Base-by-base conservation (phyloP, 345 rosid genomes). In the Murraya koenigii region DNA sequence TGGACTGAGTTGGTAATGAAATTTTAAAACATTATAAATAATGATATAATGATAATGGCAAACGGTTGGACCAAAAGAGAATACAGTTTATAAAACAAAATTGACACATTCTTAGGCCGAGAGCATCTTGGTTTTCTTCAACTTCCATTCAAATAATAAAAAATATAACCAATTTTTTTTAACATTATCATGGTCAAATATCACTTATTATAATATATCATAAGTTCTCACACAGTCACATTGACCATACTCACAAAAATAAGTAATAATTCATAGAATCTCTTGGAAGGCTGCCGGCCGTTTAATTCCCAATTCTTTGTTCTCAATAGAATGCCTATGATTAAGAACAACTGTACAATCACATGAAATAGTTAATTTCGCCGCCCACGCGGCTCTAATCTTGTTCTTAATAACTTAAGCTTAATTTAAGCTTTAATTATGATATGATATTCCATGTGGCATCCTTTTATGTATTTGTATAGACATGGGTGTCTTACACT, bases 371-470 rank as follows among this genome's bases (percentile, higher is more conserved):
- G 39, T 30, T 47, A 49, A 32, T 49, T 10, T 41, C 3, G 39
- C 41, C 59, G 70, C 1, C 61, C 71, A 4, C 49, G 23, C 61
- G 36, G 47, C 63, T 20, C 32, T 72, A 22, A 33, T 56, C 49
- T 33, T 71, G 64, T 56, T 33, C 54, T 6, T 23, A 70, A 70
- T 49, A 11, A 68, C 23, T 41, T 68, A 41, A 41, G 30, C 33
- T 26, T 49, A n/a, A 32, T 30, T 75, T 49, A 26, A 75, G 14
- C 7, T 22, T 74, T 33, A 26, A 47, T 22, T 22, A 14, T 39
- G 28, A 3, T 20, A 52, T 26, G 39, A 35, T 20, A 75, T 64
- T 47, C n/a, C 62, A 64, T 10, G 38, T 64, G 78, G 78, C 78
- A 75, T 47, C 8, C 17, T 14, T 9, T 25, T 49, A 66, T 59